Base-by-base conservation (phyloP, 805 yeast genomes). In the Diddensiella santjacobensis region DNA sequence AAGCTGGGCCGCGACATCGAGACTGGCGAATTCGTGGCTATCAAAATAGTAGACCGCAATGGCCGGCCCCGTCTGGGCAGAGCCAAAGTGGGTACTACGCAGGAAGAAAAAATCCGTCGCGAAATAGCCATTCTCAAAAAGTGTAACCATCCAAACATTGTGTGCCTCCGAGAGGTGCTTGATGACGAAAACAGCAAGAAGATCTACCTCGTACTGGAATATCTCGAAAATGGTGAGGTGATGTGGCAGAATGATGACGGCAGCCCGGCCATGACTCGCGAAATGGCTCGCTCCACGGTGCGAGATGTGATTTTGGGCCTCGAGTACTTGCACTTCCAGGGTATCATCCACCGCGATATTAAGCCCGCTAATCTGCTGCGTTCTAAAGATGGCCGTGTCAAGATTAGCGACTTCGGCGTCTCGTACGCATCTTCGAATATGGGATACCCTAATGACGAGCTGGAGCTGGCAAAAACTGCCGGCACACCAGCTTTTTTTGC, bases 401-500 rank as follows among this genome's bases (percentile, higher is more conserved):
- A 93, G 67, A 93, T 91, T 36, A 83, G 95, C n/a, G 99, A 91
- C 69, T 93, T 91, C 68, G 98, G 99, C 20, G 95, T 93, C 11
- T 87, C 96, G 0, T 85, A 87, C 66, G 88, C 91, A 1, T 63
- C 73, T 2, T 58, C 71, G 2, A 56, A 64, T 41, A 13, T 26
- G 31, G 62, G 59, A 18, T 73, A 68, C 22, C 80, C 78, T 43
- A 79, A 77, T 22, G 73, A 78, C 55, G 96, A 89, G 53, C 70
- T 81, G 48, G 97, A 91, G 58, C 72, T 91, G 52, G 95, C 96
- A 1, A 91, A 90, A 65, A 91, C 98, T 0, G 98, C 95, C 0
- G 99, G 98, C 3, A 91, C 98, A 0, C 98, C 98, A 1, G 97
- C 96, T 0, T 91, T 91, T 65, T 83, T 89, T 60, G 96, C 98